These are phyloP conservation scores for Diaporthe humulicola DNA, from an alignment of 2,329 filamentous ascomycete species.

Conservation along the genomic window DNA sequence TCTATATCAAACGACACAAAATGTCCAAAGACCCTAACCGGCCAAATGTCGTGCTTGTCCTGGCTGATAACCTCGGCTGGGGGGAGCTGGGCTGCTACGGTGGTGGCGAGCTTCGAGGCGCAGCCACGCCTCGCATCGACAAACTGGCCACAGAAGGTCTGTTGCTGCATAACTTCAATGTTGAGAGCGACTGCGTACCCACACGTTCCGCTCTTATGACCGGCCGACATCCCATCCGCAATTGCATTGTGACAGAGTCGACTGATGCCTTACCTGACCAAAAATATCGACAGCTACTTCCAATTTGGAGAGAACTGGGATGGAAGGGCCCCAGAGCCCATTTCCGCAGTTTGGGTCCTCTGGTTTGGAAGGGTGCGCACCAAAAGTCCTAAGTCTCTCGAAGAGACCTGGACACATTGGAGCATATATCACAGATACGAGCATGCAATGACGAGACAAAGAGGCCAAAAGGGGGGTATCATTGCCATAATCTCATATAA, in stretches of 20 bases:
- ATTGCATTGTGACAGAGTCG: too few species aligned
- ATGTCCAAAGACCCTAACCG: constrained; percentile 44
- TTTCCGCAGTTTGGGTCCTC: not conserved
- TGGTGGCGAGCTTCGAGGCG: constrained; percentile 49
- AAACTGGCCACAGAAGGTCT: constrained; percentile 49
- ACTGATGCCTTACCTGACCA: too few species aligned
- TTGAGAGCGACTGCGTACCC: constrained; percentile 53
- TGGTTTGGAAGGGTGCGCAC: not conserved
- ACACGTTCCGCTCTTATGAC: constrained; percentile 53
- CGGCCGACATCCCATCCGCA: constrained; percentile 50
- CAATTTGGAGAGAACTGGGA: not conserved
- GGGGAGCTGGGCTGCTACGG: constrained; percentile 53
- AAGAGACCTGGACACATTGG: not conserved
- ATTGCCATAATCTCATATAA: constrained; percentile 31
- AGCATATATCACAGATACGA: not conserved
- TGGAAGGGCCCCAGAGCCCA: not conserved
- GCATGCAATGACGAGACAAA: not conserved
- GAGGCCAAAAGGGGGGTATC: constrained; percentile 30
- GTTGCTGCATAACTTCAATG: constrained; percentile 53
- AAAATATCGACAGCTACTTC: not conserved
- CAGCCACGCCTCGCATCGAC: constrained; percentile 51
- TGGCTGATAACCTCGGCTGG: constrained; percentile 55
- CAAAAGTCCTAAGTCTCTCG: not conserved
- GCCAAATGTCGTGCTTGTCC: constrained; percentile 50
- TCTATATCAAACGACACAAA: not conserved